phyloP scores from a whole-genome alignment of 164 flowering plant genomes.

The Stephania japonica region DNA sequence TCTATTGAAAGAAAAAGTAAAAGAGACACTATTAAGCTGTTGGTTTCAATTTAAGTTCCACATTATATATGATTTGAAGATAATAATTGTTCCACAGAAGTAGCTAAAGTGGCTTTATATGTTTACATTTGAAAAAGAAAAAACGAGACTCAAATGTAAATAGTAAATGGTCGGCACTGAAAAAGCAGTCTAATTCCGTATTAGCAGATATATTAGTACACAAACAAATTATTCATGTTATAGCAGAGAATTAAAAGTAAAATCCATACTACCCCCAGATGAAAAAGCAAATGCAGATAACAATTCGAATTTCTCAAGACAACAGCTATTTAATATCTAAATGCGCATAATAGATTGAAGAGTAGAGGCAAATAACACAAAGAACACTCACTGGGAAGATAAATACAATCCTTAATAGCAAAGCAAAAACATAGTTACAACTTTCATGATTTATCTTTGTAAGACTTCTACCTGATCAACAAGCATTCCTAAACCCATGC shows the following conservation, averaged over 20 bases:
- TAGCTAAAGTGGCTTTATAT: not conserved
- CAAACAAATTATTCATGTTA: not conserved
- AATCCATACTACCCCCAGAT: not conserved
- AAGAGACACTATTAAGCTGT: not conserved
- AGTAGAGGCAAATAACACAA: not conserved
- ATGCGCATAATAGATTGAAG: not conserved
- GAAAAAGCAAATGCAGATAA: not conserved
- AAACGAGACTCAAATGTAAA: not conserved
- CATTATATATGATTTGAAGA: not conserved
- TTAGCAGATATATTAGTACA: not conserved
- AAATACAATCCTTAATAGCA: not conserved
- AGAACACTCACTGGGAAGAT: not conserved
- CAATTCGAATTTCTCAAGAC: not conserved
- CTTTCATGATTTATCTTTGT: not conserved
- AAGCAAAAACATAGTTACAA: not conserved
- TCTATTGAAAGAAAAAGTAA: not conserved
- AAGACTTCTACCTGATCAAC: slow-evolving; percentile 69
- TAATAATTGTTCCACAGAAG: not conserved
- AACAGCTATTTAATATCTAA: not conserved
- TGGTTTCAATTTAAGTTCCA: not conserved
- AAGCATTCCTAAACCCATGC: slow-evolving; percentile 94
- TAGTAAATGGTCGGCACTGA: not conserved
- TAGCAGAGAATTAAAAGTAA: not conserved
- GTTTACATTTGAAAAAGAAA: not conserved
- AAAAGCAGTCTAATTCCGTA: not conserved